These are phyloP conservation scores for Fusarium udum DNA, from an alignment of 2,329 filamentous ascomycete genomes.

Conservation along the genomic window DNA sequence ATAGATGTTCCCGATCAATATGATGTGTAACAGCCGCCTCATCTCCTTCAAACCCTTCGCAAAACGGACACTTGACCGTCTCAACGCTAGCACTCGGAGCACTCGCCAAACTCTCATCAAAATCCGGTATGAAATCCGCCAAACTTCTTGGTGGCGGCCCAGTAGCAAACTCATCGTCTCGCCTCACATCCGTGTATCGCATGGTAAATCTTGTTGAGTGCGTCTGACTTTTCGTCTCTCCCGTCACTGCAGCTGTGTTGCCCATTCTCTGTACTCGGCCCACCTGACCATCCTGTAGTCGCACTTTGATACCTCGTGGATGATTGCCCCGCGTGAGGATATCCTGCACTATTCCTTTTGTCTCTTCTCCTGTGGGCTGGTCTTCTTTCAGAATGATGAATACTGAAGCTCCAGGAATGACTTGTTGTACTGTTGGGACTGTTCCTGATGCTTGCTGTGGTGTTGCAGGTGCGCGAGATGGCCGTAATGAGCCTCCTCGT, in stretches of 20 bases:
- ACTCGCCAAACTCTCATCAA: constrained; percentile 37
- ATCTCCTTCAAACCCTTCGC: constrained; percentile 72
- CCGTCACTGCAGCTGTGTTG: constrained; percentile 10
- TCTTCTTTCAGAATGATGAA: constrained; percentile 81
- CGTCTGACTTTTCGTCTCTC: constrained; percentile 1
- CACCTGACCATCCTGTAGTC: constrained; percentile 74
- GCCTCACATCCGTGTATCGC: constrained; percentile 49
- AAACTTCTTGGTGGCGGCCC: constrained; percentile 52
- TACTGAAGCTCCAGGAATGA: constrained; percentile 70
- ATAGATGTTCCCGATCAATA: constrained; percentile 57
- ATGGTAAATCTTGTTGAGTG: constrained; percentile 42
- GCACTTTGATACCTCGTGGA: constrained; percentile 81
- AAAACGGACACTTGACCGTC: constrained; percentile 68
- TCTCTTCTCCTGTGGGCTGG: constrained; percentile 77
- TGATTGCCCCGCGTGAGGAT: constrained; percentile 79
- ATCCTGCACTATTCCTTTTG: constrained; percentile 71
- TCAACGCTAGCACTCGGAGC: not conserved
- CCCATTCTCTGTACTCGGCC: constrained; percentile 76
- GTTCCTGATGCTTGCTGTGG: constrained; percentile 49
- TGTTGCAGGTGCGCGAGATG: constrained; percentile 41
- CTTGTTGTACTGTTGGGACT: constrained; percentile 61
- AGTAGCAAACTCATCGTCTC: constrained; percentile 50
- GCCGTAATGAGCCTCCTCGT: constrained; percentile 24
- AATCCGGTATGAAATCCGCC: constrained; percentile 59
- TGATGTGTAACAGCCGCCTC: constrained; percentile 74